Percentiles rank a stretch among this genome's conserved stretches.
Evolutionary conservation across 1,139 yeast species (phyloP).

Genomic region (Nakaseomyces uthaithaninus): DNA sequence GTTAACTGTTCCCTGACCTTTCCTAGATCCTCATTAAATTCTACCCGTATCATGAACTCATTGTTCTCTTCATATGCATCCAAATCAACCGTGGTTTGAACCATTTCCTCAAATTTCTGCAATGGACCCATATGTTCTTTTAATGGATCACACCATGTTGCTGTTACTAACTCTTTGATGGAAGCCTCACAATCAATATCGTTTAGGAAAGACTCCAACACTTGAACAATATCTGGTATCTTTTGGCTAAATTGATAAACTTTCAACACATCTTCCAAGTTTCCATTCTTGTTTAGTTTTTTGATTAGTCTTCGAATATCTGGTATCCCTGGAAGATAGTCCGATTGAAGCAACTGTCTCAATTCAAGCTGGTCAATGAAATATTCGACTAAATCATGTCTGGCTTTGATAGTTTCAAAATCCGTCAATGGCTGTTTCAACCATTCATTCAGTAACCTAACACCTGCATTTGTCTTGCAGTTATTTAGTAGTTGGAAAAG

Average conservation of each 20-base stretch:
- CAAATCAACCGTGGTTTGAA: slow-evolving; percentile 86
- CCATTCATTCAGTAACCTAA: slow-evolving; percentile 85
- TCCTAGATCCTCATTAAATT: slow-evolving; percentile 71
- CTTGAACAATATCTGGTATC: slow-evolving; percentile 58
- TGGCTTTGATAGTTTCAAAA: slow-evolving; percentile 45
- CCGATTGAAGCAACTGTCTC: slow-evolving; percentile 58
- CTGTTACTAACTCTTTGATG: slow-evolving; percentile 35
- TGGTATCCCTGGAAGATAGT: slow-evolving; percentile 65
- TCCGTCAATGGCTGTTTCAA: slow-evolving; percentile 85
- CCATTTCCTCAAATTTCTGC: slow-evolving; percentile 68
- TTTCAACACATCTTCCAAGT: slow-evolving; percentile 82
- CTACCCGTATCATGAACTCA: slow-evolving; percentile 81
- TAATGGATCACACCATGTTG: slow-evolving; percentile 55
- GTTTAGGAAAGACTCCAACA: slow-evolving; percentile 40
- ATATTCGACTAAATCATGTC: slow-evolving; percentile 67
- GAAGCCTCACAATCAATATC: slow-evolving; percentile 27
- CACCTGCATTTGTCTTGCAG: slow-evolving; percentile 81
- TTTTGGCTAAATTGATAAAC: slow-evolving; percentile 69
- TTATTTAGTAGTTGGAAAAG: slow-evolving; percentile 76
- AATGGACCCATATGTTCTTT: slow-evolving; percentile 43
- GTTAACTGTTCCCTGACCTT: slow-evolving; percentile 53
- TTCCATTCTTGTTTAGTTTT: slow-evolving; percentile 48
- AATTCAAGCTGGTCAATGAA: slow-evolving; percentile 63
- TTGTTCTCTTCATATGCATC: slow-evolving; percentile 61
- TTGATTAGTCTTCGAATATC: slow-evolving; percentile 71